Base-by-base conservation (phyloP, 495 filamentous ascomycete species). In the Penicillium verhagenii region DNA sequence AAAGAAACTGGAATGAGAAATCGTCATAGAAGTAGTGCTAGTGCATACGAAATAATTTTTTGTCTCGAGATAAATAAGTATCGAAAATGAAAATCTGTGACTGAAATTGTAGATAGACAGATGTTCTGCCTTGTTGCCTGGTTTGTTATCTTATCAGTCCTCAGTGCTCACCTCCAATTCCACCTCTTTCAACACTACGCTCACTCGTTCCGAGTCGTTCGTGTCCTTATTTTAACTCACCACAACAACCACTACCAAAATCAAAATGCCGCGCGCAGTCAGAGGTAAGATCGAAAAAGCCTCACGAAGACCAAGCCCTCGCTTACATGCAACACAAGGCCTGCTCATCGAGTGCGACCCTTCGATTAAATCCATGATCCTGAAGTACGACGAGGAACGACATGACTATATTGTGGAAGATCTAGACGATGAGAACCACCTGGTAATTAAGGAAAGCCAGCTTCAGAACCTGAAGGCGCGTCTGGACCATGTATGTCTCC, bases 321-420 rank as follows among this genome's bases (percentile, higher is more conserved):
- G n/a, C 37, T 5, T 38, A 9, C 19, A 13, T 14, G 14, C 4
- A 8, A 19, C 8, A 4, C 14, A 54, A 87, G 86, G 88, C 60
- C 83, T 90, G 37, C 76, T 92, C 50, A 82, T 92, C 59, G 80
- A 88, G 67, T 90, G 87, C 72, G 89, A 92, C 63, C 84, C 86
- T 5, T 87, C 85, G 40, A 88, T 90, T 71, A 89, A 88, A 67
- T 84, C 87, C 35, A 88, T 90, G 65, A 84, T 90, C 59, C 73
- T 84, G 35, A 87, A 87, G 55, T 88, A 90, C 71, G 85, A 90
- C 58, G 74, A 78, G 50, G 79, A 84, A 53, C 68, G 75, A 53
- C 82, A 89, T 63, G 86, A 86, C 57, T 88, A 86, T 65, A 88
- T 90, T 51, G 80, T 90, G 53, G 87, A 90, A 65, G 87, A 90